A percentile compares a stretch with the other conserved stretches of the same genome.
phyloP scores from a whole-genome alignment of 2,329 filamentous ascomycete genomes.

The Colletotrichum agaves region DNA sequence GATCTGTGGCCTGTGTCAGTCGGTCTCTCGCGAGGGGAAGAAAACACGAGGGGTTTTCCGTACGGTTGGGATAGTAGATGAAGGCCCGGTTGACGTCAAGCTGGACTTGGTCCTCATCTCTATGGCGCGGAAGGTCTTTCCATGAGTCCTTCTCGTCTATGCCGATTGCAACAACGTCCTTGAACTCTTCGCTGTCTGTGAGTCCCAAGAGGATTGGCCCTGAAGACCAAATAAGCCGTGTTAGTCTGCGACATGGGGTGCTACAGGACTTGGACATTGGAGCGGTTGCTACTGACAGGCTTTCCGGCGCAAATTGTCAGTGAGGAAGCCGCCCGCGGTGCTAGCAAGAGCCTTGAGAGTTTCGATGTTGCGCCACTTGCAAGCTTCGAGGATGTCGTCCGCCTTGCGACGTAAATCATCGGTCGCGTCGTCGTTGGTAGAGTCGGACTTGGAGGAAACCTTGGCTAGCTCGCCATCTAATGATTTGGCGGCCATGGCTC shows the following conservation, averaged over 20 bases:
- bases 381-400: slow-evolving; percentile 67
- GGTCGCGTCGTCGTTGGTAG: slow-evolving; percentile 26
- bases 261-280: background rate
- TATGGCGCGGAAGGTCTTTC: slow-evolving; percentile 76
- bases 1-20: slow-evolving; percentile 60
- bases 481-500: background rate
- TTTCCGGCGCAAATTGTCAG: slow-evolving; percentile 73
- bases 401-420: slow-evolving; percentile 50
- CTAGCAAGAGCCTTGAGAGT: slow-evolving; percentile 68
- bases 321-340: slow-evolving; percentile 73
- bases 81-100: slow-evolving; percentile 97
- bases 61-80: slow-evolving; percentile 91
- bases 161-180: slow-evolving; percentile 33
- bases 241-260: slow-evolving; percentile 32
- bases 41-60: slow-evolving; percentile 41
- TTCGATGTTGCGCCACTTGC: slow-evolving; percentile 65
- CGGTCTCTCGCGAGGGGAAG: background rate
- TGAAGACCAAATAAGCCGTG: slow-evolving; percentile 44
- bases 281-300: slow-evolving; percentile 74
- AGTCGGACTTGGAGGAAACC: background rate
- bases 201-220: slow-evolving; percentile 71
- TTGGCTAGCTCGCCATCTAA: background rate
- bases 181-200: slow-evolving; percentile 36
- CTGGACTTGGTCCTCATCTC: slow-evolving; percentile 89
- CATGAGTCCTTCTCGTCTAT: slow-evolving; percentile 53